Evolutionary conservation across 1,284 basidiomycete species (phyloP).

Genomic region (Cerrena zonata): DNA sequence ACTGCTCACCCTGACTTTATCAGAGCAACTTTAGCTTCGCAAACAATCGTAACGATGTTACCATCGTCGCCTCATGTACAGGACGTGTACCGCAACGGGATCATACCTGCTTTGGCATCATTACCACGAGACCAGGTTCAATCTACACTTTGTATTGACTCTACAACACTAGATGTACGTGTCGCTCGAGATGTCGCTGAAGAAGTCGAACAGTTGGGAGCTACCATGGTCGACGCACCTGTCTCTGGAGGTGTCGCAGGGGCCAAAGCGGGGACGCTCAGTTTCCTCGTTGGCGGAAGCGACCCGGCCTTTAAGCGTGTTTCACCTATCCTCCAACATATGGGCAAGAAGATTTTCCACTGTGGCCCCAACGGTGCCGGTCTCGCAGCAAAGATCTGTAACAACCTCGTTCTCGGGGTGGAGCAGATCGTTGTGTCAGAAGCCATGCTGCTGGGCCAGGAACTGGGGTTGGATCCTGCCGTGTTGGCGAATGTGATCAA

Average conservation of each 20-base stretch:
- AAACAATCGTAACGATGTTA: conserved; percentile 78
- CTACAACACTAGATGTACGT: conserved; percentile 78
- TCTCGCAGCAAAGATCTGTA: conserved; percentile 82
- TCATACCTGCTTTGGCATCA: conserved; percentile 51
- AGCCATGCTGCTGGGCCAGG: conserved; percentile 80
- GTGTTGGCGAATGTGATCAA: conserved; percentile 78
- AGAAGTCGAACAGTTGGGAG: conserved; percentile 52
- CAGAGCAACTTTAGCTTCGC: conserved; percentile 59
- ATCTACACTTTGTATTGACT: conserved; percentile 74
- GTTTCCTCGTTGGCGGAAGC: conserved; percentile 85
- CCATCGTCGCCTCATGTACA: conserved; percentile 81
- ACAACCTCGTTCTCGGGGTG: conserved; percentile 76
- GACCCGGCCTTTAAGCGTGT: conserved; percentile 55
- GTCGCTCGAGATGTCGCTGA: conserved; percentile 63
- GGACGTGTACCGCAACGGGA: conserved; percentile 59
- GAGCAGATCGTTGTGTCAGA: conserved; percentile 77
- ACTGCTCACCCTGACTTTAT: conserved; percentile 8
- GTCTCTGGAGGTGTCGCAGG: conserved; percentile 87
- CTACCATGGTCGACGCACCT: conserved; percentile 82
- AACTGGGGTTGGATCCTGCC: conserved; percentile 68
- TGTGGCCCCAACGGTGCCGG: conserved; percentile 86
- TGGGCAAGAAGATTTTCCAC: conserved; percentile 80
- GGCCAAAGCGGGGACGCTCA: conserved; percentile 79
- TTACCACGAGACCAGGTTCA: conserved; percentile 36
- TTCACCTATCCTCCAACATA: conserved; percentile 56